Evolutionary conservation across 2,329 filamentous ascomycete genomes (phyloP), one percentile per base, ranked within the genome.

Genomic region (Endoconidiophora laricicola): DNA sequence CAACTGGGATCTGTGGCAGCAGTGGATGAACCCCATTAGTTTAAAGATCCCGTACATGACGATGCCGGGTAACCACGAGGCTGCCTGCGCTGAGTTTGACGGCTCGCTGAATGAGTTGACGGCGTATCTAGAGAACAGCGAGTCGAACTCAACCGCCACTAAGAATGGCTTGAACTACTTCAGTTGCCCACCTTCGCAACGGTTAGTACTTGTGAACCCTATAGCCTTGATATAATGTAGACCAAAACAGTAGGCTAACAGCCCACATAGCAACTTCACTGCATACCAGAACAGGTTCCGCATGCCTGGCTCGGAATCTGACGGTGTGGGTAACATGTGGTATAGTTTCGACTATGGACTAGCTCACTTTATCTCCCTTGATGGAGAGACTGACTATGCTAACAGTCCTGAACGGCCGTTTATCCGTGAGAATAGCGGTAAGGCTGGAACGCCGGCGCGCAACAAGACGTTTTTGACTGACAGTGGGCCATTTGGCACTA

Each of bases 301-400:
- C 48, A 72, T 72, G 67, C 68, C 70, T 1, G 70, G 70, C 22
- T 53, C 56, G 1, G 69, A 72, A 55, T 63, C 62, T 7, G 66
- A 66, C 3, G 70, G 70, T 33, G 67, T 71, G 7, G 62, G 67
- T 48, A 73, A 72, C 63, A 69, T 72, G 56, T 73, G 70, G 70
- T 73, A 73, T 60, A 71, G 67, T 1, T 73, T 72, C 55, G 69
- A 73, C 61, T 72, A 73, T 55, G 70, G 70, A 22, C 60, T 72
- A n/a, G 70, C 67, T 2, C 70, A 73, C 57, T 73, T 73, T 52
- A 60, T 73, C 54, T 60, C 65, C 16, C 58, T 73, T 24, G 62
- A 72, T 45, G 64, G 62, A 16, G 70, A 73, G 57, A 73, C 70
- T 37, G 70, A 73, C 57, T 72, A 66, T 55, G 63, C 69, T 44